A percentile compares a stretch with the other conserved stretches of the same genome.
These are phyloP conservation scores for Penicillium cataractarum DNA, from an alignment of 495 filamentous ascomycete genomes.

Conservation along the genomic window DNA sequence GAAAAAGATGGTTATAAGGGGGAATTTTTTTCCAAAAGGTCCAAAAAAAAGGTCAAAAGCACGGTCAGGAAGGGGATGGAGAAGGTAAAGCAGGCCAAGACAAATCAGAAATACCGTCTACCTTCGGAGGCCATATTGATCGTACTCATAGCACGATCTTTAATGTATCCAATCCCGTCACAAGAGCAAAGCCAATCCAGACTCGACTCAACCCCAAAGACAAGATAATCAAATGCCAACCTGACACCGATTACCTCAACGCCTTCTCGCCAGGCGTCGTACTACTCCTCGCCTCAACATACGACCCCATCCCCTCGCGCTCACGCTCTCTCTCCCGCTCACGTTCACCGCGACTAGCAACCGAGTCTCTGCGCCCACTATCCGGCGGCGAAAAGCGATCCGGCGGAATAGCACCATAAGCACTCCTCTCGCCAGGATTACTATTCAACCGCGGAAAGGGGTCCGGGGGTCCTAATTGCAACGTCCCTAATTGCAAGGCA, in stretches of 20 bases:
- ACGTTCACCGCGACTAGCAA: slow-evolving; percentile 14
- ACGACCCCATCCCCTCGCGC: slow-evolving; percentile 15
- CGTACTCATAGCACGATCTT: no score
- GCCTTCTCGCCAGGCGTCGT: slow-evolving; percentile 28
- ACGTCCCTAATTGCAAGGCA: slow-evolving; percentile 34
- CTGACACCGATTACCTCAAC: slow-evolving; percentile 12
- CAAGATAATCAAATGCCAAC: not conserved
- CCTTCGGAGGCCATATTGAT: no score
- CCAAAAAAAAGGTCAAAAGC: no score
- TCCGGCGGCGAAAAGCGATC: slow-evolving; percentile 38
- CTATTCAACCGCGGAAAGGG: slow-evolving; percentile 31
- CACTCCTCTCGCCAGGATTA: slow-evolving; percentile 20
- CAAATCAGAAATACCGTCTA: no score
- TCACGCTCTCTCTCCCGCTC: slow-evolving; percentile 9
- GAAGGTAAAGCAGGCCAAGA: not conserved
- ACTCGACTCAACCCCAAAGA: no score
- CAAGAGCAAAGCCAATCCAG: not conserved
- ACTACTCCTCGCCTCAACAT: slow-evolving; percentile 18
- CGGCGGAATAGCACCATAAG: slow-evolving; percentile 23
- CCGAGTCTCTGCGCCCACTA: slow-evolving; percentile 33
- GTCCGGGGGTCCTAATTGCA: slow-evolving; percentile 40
- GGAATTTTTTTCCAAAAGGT: no score
- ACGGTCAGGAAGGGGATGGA: no score
- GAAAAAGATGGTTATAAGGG: not conserved
- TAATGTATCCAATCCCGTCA: no score